Conservation (phyloP, 306 rosid species). For the Clitoria ternatea region DNA sequence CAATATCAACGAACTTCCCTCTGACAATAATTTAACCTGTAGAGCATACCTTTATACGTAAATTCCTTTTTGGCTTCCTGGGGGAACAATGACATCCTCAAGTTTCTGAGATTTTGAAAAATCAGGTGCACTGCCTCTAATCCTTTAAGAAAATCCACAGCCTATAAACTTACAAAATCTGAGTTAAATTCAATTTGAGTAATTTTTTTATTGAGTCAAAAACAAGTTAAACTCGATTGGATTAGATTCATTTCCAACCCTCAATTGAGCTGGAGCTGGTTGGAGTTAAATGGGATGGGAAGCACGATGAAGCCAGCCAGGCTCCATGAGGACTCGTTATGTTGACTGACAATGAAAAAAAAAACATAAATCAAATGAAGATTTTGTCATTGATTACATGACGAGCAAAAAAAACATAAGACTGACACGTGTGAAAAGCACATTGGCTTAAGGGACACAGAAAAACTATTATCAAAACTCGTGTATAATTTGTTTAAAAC, state of each 20-base stretch:
- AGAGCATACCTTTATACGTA: conserved; percentile 35
- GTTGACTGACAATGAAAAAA: background rate
- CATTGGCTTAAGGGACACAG: too few species aligned
- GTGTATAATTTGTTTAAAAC: too few species aligned
- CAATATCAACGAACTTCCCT: background rate
- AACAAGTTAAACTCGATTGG: background rate
- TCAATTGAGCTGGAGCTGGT: background rate
- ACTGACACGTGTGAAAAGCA: too few species aligned
- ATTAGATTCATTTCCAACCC: background rate
- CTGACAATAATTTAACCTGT: background rate
- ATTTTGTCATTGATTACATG: too few species aligned
- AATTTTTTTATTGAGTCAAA: too few species aligned
- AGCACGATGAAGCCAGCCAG: conserved; percentile 4
- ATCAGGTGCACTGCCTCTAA: conserved; percentile 75
- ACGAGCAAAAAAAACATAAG: too few species aligned
- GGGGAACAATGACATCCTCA: conserved; percentile 72
- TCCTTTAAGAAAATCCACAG: conserved; percentile 47
- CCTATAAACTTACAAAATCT: conserved; percentile 7
- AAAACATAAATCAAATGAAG: too few species aligned
- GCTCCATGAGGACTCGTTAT: background rate
- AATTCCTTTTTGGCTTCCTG: conserved; percentile 48
- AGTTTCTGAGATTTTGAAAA: conserved; percentile 51
- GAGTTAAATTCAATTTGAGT: too few species aligned
- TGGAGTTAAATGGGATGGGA: background rate
- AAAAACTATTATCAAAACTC: too few species aligned